A percentile compares a stretch with the other conserved stretches of the same genome.
Evolutionary conservation across 345 rosid genomes (phyloP).

Genomic region (Reutealis trisperma): DNA sequence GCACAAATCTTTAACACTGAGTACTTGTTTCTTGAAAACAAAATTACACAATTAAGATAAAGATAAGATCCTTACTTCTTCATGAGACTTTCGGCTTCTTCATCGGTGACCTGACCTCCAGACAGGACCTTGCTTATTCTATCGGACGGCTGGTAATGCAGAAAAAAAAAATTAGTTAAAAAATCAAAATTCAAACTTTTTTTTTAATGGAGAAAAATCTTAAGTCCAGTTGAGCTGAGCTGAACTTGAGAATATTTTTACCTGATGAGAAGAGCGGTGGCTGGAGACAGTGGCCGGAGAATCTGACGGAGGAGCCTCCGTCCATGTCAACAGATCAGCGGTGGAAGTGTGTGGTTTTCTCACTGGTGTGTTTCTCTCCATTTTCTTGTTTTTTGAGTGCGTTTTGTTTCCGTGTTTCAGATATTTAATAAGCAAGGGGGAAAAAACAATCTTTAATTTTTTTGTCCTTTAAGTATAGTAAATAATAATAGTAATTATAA

Average conservation of each 20-base stretch:
- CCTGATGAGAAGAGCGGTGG: conserved; percentile 27
- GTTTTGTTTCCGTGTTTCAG: background rate
- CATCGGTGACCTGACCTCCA: conserved; percentile 34
- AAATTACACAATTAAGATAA: background rate
- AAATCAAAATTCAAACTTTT: background rate
- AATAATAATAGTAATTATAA: too few species aligned
- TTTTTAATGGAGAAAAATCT: background rate
- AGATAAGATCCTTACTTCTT: conserved; percentile 13
- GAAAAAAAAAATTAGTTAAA: background rate
- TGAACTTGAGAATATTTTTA: background rate
- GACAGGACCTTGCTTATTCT: conserved; percentile 25
- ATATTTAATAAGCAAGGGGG: background rate
- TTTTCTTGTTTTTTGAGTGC: background rate
- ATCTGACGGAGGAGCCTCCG: conserved; percentile 16
- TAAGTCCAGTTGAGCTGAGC: background rate
- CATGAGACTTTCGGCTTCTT: conserved; percentile 23
- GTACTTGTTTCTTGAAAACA: background rate
- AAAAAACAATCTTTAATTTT: too few species aligned
- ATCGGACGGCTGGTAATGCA: conserved; percentile 30
- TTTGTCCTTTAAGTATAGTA: too few species aligned
- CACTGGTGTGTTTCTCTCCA: conserved; percentile 25
- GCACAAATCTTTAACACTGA: background rate
- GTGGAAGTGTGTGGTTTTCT: conserved; percentile 30
- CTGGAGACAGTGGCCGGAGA: conserved; percentile 5
- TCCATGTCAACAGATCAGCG: conserved; percentile 35